Base-by-base conservation (phyloP, 1,284 basidiomycete species). In the Neonothopanus nambi region DNA sequence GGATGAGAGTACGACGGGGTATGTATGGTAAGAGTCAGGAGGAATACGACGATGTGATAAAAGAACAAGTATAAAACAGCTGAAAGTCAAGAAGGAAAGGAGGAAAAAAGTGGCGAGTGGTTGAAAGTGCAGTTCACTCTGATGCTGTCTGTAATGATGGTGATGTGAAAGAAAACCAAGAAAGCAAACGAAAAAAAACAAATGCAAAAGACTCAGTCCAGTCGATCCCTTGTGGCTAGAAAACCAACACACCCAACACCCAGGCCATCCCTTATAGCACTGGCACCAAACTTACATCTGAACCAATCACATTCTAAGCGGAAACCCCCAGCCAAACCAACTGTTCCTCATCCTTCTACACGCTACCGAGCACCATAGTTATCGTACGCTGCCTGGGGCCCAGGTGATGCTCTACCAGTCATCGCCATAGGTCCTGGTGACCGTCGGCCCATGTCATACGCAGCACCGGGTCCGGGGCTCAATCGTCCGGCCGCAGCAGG, bases 301-400 rank as follows among this genome's bases (percentile, higher is more conserved):
- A 5, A 28, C 26, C 30, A 33, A 33, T 33, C 3, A 33, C 30
- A 3, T 3, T 11, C 30, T 13, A 33, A 42, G 3, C 26, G 41
- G 17, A 21, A 18, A 23, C 41, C 4, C 26, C 15, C 41, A 39
- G 5, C n/a, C 35, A 6, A 23, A 21, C 20, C 40, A 15, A 42
- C 41, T 42, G 4, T 15, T 21, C 21, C 18, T 42, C 41, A 26
- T 12, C 13, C 17, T 21, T 23, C 17, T 45, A 30, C 17, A 30
- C 43, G 39, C 54, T 56, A 56, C 45, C 54, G 48, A 40, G 52
- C 52, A 21, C 52, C 42, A 41, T 57, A 57, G 30, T 48, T 39
- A 41, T 54, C 75, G 52, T 81, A 79, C 24, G 70, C 76, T 13
- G 67, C 60, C 44, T 78, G 74, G 3, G 81, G 79, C 3, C 73